These are phyloP conservation scores for Trichoderma virens DNA, from an alignment of 495 filamentous ascomycete species.

Conservation along the genomic window DNA sequence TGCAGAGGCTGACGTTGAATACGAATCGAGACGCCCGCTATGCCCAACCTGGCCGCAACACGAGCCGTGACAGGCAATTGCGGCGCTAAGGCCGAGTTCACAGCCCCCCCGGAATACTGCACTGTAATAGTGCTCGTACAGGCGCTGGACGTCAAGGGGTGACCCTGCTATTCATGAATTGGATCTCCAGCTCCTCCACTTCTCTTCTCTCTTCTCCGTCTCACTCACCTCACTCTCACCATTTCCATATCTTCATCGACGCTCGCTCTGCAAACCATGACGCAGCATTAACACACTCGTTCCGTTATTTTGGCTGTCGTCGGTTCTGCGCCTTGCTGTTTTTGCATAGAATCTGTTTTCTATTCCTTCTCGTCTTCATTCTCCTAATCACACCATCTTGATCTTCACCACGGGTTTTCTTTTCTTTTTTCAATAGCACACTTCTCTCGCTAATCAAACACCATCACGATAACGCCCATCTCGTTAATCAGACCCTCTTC, in stretches of 20 bases:
- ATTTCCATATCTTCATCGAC: background rate
- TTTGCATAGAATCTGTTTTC: background rate
- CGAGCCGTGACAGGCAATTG: slow-evolving; percentile 7
- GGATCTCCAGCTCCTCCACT: background rate
- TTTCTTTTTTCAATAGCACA: too few relatives aligned
- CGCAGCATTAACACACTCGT: slow-evolving; percentile 6
- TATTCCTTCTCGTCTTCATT: background rate
- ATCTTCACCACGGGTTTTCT: too few relatives aligned
- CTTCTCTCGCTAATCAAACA: background rate
- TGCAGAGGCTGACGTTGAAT: background rate
- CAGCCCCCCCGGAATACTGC: background rate
- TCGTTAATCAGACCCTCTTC: background rate
- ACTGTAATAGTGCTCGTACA: too few relatives aligned
- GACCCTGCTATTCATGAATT: too few relatives aligned
- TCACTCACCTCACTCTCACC: background rate
- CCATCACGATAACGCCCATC: too few relatives aligned
- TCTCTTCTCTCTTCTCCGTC: background rate
- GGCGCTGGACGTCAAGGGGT: too few relatives aligned
- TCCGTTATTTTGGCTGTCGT: background rate
- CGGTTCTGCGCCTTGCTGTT: background rate
- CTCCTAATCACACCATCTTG: background rate
- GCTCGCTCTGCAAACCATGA: background rate
- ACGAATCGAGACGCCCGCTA: background rate
- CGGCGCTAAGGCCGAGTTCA: background rate
- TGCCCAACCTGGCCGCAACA: background rate